Percentiles rank a stretch among this genome's conserved stretches.
Conservation (phyloP, 345 rosid genomes). For the Populus alba region DNA sequence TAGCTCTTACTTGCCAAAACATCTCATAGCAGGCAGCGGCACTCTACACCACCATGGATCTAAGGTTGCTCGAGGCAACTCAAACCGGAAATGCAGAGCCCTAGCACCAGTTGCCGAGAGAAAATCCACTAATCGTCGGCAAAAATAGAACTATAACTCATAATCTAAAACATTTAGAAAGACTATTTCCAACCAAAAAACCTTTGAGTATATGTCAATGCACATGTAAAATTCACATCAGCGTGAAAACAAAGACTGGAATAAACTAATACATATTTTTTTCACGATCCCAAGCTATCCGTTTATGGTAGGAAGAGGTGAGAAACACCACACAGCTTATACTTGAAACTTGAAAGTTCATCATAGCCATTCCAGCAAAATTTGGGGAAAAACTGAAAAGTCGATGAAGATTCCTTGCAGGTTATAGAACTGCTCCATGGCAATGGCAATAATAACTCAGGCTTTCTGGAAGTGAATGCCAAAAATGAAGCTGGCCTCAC, state of each 20-base stretch:
- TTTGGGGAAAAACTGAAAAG: no score
- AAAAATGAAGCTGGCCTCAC: conserved; percentile 43
- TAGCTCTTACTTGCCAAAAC: not conserved
- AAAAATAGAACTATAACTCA: no score
- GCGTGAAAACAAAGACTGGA: no score
- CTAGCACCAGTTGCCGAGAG: conserved; percentile 16
- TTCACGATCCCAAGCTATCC: no score
- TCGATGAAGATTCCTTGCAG: conserved; percentile 21
- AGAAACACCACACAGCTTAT: no score
- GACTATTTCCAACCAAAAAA: no score
- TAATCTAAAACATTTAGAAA: no score
- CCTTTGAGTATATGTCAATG: no score
- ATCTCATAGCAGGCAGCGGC: not conserved
- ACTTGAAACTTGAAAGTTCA: not conserved
- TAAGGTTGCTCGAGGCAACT: conserved; percentile 23
- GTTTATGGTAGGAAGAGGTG: no score
- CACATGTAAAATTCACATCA: no score
- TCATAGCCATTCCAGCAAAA: not conserved
- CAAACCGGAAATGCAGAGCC: conserved; percentile 16
- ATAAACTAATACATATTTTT: no score
- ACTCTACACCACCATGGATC: conserved; percentile 15
- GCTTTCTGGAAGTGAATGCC: conserved; percentile 40
- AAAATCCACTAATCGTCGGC: conserved; percentile 25
- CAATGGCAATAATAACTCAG: conserved; percentile 13
- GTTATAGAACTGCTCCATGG: conserved; percentile 44